Evolutionary conservation across 2,329 filamentous ascomycete genomes (phyloP), one percentile per base, ranked within the genome.

Genomic region (Alternaria brassicicola): DNA sequence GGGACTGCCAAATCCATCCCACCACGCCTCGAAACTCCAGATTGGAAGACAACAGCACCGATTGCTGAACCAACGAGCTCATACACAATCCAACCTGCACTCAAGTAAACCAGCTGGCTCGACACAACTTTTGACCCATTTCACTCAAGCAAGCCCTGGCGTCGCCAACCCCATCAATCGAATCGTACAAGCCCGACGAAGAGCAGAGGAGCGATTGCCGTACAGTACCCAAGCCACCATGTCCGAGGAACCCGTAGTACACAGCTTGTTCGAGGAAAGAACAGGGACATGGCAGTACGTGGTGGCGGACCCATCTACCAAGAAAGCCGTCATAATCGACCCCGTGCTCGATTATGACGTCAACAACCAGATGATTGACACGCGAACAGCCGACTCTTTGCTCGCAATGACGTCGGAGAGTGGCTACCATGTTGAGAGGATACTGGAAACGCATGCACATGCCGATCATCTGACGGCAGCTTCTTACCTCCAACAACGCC

Each of bases 361-460:
- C 2, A 63, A 70, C 10, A 79, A 72, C 1, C 73, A 77, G 36
- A 67, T 52, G 2, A 79, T 89, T 57, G 78, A 72, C 6, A 88
- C 86, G 0, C 45, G 65, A 0, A 76, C 82, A 0, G 87, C 87
- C 2, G 85, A 89, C 57, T 42, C 58, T 0, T 62, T 89, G 0
- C 75, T 89, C 0, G 62, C 76, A 0, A 23, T 83, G 0, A 69
- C 86, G 6, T 62, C 68, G 4, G 65, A 81, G 1, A 71, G 83
- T 1, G 75, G 75, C 1, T 88, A 87, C 66, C 78, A 61, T 0
- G 67, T 89, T 9, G 75, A 78, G 0, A 76, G 72, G 38, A 85
- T 89, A 17, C 78, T 89, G 3, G 87, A 89, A 63, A 89, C 87
- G 0, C 87, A 89, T 67, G 82, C 80, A 0, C 84, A 88, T 59